Conservation (phyloP, 1,284 basidiomycete species). For the Puccinia polysora region DNA sequence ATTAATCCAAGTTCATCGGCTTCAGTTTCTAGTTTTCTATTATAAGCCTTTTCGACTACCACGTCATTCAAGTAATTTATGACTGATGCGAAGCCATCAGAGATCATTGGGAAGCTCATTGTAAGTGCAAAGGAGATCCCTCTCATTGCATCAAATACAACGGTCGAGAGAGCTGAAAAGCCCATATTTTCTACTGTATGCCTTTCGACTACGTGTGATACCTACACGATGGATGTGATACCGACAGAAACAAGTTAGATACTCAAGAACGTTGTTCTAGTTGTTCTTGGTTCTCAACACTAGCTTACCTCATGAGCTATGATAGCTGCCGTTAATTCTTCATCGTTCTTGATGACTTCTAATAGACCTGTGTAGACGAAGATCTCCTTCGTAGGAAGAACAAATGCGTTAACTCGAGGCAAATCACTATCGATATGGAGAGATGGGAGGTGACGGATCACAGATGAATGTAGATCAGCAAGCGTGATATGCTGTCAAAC, state of each 20-base stretch:
- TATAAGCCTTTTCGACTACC: slow-evolving; percentile 57
- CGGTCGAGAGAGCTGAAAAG: slow-evolving; percentile 55
- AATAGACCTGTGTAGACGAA: slow-evolving; percentile 58
- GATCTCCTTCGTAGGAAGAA: slow-evolving; percentile 57
- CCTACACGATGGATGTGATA: no score
- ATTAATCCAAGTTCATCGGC: slow-evolving; percentile 58
- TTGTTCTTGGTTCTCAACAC: not conserved
- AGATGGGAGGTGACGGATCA: slow-evolving; percentile 54
- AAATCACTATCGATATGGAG: slow-evolving; percentile 45
- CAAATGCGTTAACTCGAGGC: slow-evolving; percentile 58
- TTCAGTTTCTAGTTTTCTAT: slow-evolving; percentile 58
- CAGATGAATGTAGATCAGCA: not conserved
- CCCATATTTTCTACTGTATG: slow-evolving; percentile 58
- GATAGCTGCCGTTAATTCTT: slow-evolving; percentile 57
- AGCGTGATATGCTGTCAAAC: not conserved
- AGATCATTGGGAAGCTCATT: slow-evolving; percentile 55
- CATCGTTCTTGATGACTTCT: slow-evolving; percentile 54
- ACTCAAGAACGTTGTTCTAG: no score
- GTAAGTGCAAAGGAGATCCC: slow-evolving; percentile 58
- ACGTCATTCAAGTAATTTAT: slow-evolving; percentile 58
- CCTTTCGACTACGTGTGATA: slow-evolving; percentile 56
- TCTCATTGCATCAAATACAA: slow-evolving; percentile 57
- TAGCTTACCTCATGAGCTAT: slow-evolving; percentile 56
- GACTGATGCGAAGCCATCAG: slow-evolving; percentile 56
- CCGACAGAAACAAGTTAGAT: no score